A percentile compares a stretch with the other conserved stretches of the same genome.
Conservation (phyloP, 306 rosid species). For the Carpinus fangiana region DNA sequence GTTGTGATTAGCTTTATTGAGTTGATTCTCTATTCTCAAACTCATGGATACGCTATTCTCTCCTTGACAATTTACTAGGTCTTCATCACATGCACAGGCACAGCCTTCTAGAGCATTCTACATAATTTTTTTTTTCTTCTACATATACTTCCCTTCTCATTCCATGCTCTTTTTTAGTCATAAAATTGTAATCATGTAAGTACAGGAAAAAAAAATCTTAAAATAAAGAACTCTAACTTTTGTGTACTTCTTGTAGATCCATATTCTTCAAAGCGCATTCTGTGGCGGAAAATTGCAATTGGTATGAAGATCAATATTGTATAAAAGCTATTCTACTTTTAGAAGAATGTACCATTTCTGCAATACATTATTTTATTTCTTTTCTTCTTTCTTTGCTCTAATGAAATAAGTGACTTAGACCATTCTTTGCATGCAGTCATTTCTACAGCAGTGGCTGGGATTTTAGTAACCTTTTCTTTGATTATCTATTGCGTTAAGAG, state of each 20-base stretch:
- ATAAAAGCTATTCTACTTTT: neutral
- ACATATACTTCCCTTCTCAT: too few species aligned
- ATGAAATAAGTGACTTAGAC: neutral
- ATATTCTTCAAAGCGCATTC: neutral
- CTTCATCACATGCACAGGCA: too few species aligned
- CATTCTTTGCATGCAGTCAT: neutral
- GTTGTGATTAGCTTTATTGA: too few species aligned
- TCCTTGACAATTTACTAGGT: too few species aligned
- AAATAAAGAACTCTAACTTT: neutral
- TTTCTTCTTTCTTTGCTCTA: neutral
- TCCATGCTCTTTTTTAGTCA: too few species aligned
- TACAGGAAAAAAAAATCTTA: neutral
- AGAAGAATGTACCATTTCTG: neutral
- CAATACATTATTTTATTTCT: neutral
- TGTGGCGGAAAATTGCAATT: neutral
- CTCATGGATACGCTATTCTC: too few species aligned
- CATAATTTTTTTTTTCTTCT: too few species aligned
- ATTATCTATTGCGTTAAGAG: neutral
- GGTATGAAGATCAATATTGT: neutral
- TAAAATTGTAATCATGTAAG: neutral
- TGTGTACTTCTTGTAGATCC: neutral
- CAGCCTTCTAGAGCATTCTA: too few species aligned
- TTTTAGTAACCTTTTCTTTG: neutral
- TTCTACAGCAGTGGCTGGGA: neutral
- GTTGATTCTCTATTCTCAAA: too few species aligned